Evolutionary conservation across 306 rosid genomes (phyloP).

Genomic region (Castanospermum australe): DNA sequence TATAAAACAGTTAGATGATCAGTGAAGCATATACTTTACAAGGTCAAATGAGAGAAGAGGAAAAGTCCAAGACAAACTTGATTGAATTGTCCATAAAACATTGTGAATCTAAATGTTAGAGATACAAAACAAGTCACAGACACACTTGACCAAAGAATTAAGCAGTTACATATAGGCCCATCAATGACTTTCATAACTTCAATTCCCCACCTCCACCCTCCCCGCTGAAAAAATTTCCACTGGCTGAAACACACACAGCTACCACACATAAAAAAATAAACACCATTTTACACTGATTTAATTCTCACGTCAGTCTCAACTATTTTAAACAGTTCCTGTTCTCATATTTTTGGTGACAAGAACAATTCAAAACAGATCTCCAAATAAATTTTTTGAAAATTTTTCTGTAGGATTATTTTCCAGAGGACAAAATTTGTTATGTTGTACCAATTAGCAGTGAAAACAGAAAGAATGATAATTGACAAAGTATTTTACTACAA

Average conservation of each 20-base stretch:
- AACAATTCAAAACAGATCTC: not conserved
- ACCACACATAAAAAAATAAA: not conserved
- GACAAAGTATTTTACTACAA: not conserved
- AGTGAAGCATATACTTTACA: not conserved
- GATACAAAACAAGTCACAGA: constrained; percentile 5
- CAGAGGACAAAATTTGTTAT: not conserved
- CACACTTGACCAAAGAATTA: not conserved
- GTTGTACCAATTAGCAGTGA: not conserved
- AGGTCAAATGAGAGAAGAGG: not conserved
- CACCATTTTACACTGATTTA: not conserved
- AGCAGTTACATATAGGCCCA: not conserved
- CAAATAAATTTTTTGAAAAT: not conserved
- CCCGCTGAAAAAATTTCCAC: not conserved
- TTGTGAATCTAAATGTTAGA: not conserved
- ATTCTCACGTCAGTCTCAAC: not conserved
- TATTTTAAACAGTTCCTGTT: not conserved
- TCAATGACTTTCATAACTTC: constrained; percentile 2
- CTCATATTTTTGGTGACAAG: not conserved
- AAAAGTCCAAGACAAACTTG: not conserved
- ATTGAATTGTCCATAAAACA: not conserved
- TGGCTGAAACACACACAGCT: not conserved
- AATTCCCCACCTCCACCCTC: not conserved
- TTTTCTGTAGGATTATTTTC: not conserved
- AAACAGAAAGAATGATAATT: not conserved
- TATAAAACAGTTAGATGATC: constrained; percentile 2